Conservation (phyloP, 2,329 filamentous ascomycete genomes). For the Pleomassaria siparia region DNA sequence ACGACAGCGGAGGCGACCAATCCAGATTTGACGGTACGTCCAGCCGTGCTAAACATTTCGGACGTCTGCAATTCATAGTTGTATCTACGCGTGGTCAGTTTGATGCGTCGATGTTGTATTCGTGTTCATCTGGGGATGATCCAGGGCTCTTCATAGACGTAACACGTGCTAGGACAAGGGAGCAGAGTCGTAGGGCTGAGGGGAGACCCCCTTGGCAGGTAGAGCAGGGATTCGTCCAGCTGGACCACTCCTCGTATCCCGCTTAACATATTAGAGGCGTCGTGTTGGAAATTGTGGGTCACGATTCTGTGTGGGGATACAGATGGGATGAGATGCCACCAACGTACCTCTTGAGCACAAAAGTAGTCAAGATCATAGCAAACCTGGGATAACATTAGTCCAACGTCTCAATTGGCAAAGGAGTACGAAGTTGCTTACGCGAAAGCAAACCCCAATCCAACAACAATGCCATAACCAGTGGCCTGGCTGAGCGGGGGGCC, state of each 20-base stretch:
- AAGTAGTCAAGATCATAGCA: conserved; percentile 74
- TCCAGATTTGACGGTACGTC: conserved; percentile 84
- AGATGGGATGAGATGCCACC: neutral
- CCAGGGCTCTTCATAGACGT: neutral
- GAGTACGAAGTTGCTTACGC: conserved; percentile 47
- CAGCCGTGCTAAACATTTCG: conserved; percentile 90
- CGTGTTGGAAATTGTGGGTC: too few species aligned
- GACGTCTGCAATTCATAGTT: conserved; percentile 82
- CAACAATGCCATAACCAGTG: conserved; percentile 76
- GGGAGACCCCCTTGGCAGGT: neutral
- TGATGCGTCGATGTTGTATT: neutral
- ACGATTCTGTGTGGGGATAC: neutral
- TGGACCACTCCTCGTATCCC: neutral
- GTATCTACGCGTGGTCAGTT: conserved; percentile 48
- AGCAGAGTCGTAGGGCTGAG: neutral
- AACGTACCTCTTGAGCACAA: conserved; percentile 60
- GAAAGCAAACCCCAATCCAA: conserved; percentile 74
- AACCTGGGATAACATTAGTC: conserved; percentile 43
- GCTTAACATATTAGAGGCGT: too few species aligned
- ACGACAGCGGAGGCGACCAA: conserved; percentile 88
- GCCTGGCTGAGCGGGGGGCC: conserved; percentile 54
- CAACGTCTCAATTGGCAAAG: neutral
- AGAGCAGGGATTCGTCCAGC: neutral
- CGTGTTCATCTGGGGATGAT: neutral
- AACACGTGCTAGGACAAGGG: neutral